These are phyloP conservation scores for Podila clonocystis DNA, from an alignment of 192 early-diverging fungal genomes.

Conservation along the genomic window DNA sequence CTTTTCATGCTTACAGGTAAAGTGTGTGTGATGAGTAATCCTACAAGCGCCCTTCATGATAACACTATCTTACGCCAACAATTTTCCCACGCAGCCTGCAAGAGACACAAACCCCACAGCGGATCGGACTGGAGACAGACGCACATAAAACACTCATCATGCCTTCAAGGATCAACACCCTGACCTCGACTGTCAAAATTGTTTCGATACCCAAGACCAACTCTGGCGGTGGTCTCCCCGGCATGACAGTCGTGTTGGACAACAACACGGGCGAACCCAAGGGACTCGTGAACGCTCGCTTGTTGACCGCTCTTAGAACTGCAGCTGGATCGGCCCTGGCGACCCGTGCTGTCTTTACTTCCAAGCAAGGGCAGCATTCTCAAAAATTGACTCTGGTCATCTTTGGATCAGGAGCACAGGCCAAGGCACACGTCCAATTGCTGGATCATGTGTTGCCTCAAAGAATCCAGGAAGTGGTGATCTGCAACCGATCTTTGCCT, in stretches of 20 bases:
- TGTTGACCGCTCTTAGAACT: constrained; percentile 59
- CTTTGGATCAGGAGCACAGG: constrained; percentile 65
- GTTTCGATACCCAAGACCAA: constrained; percentile 58
- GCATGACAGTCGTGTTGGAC: constrained; percentile 54
- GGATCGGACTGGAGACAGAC: constrained; percentile 48
- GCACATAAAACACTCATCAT: constrained; percentile 57
- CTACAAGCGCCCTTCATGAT: background rate
- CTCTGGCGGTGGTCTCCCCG: constrained; percentile 55
- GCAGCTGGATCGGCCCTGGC: constrained; percentile 64
- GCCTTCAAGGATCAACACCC: constrained; percentile 57
- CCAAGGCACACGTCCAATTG: constrained; percentile 59
- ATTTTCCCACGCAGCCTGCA: background rate
- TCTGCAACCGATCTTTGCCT: constrained; percentile 57
- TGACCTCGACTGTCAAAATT: constrained; percentile 56
- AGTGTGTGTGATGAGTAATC: too few species aligned
- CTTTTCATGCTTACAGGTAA: constrained; percentile 47
- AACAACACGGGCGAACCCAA: constrained; percentile 53
- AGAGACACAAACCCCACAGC: constrained; percentile 55
- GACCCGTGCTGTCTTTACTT: constrained; percentile 42
- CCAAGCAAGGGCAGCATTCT: background rate
- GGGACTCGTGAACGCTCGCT: constrained; percentile 58
- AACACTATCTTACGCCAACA: too few species aligned
- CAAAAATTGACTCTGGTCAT: constrained; percentile 47
- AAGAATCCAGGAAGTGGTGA: constrained; percentile 39
- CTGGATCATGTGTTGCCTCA: constrained; percentile 52